Percentiles rank a stretch among this genome's conserved stretches.
phyloP scores from a whole-genome alignment of 352 stramenopile species.

The Globisporangium lucens region DNA sequence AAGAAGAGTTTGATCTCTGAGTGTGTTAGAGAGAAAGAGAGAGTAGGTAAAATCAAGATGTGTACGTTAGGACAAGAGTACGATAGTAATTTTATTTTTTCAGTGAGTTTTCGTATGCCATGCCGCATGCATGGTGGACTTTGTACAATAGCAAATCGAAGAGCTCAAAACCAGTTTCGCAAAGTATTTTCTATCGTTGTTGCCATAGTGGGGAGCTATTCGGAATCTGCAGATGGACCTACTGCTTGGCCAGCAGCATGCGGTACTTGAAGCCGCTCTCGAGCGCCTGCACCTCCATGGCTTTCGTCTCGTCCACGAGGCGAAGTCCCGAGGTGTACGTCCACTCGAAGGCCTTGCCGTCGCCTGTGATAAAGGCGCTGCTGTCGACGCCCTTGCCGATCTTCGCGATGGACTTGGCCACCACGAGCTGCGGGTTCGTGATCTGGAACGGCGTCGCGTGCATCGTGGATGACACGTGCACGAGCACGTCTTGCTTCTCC shows the following conservation, averaged over 20 bases:
- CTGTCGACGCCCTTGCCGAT: constrained; percentile 81
- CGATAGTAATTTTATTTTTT: neutral
- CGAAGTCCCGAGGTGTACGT: constrained; percentile 57
- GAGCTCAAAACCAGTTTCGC: neutral
- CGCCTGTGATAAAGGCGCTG: constrained; percentile 61
- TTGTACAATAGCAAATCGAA: constrained; percentile 1
- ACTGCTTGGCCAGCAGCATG: constrained; percentile 42
- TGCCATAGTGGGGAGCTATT: neutral
- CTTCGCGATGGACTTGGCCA: constrained; percentile 42
- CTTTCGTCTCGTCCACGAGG: constrained; percentile 32
- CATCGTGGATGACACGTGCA: constrained; percentile 61
- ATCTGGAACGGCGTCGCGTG: constrained; percentile 72
- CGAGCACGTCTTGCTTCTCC: constrained; percentile 44
- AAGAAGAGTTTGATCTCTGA: constrained; percentile 61
- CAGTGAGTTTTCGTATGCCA: no score
- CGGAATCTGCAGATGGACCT: neutral
- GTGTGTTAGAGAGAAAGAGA: neutral
- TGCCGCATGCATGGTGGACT: neutral
- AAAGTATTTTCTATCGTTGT: constrained; percentile 8
- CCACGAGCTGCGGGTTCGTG: constrained; percentile 44
- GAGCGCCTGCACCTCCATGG: constrained; percentile 45
- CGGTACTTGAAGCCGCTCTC: constrained; percentile 78
- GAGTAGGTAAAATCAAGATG: neutral
- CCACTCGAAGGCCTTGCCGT: constrained; percentile 76
- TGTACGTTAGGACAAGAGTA: neutral